Evolutionary conservation across 345 rosid species (phyloP), one percentile per base, ranked within the genome.

Genomic region (Bruguiera parviflora): DNA sequence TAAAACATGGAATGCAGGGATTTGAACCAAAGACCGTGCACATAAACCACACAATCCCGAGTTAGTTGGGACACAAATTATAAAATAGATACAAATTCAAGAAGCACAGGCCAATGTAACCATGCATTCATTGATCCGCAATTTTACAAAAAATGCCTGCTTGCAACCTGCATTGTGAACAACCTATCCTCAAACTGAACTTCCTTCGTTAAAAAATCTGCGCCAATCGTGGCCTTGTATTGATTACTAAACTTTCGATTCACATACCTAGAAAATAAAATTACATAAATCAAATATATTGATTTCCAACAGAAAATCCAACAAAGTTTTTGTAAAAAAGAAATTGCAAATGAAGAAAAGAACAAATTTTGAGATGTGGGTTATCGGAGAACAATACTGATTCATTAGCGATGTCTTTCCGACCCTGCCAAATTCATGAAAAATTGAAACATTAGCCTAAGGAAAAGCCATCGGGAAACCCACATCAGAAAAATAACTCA

Each of bases 371-470:
- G 70, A 71, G 63, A 80, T 55, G 75, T 16, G 63, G 43, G 21
- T 67, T 67, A 71, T 77, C 63, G 67, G 22, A 80, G 65, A 80
- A 31, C 31, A 57, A 78, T 88, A 91, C 97, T 89, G 96, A 82
- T 91, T 93, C 97, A 93, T 93, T 75, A 91, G 81, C 61, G 98
- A 93, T 51, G 98, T 93, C 81, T 93, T 93, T 59, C 97, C 96
- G 53, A 93, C 98, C 88, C 97, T 89, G 61, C 49, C 37, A 68
- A 43, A 49, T 57, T 15, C 58, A 51, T 10, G 6, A 56, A 65
- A 65, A 25, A 27, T 22, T 28, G 47, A n/a, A 22, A 61, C 24
- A 58, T 1, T n/a, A 58, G 15, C 5, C 18, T 15, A 63, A 33
- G 8, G 8, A 43, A 33, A 53, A 63, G 6, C 28, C 9, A 28